Evolutionary conservation across 1,139 yeast genomes (phyloP), one percentile per base, ranked within the genome.

Genomic region (Suhomyces bokatorum): DNA sequence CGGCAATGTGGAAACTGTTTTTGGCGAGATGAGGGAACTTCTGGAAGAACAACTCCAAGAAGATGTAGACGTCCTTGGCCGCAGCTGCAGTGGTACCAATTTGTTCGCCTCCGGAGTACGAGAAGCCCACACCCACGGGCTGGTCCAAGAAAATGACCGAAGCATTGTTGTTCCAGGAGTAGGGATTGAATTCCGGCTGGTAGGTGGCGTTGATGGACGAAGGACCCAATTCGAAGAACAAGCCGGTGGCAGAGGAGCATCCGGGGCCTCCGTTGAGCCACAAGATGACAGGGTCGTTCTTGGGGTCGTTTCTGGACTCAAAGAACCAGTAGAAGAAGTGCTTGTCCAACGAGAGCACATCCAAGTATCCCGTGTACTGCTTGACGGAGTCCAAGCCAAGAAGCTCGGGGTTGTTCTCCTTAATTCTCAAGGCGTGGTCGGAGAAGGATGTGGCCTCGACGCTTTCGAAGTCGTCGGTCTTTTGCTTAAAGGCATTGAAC

Each of bases 201-300:
- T 79, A 59, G 39, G 78, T 71, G 16, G 69, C 67, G 37, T 71
- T 70, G 49, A 83, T 73, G 13, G 78, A 64, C 2, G 87, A 72
- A 9, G 88, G 87, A 2, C 90, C 89, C 53, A 82, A 66, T 57
- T 83, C 89, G 55, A 83, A 83, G 56, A 83, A 73, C 44, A 82
- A 65, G 6, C 89, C 89, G 6, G 87, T 80, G 58, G 81, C 63
- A 9, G 87, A 81, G 3, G 87, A 81, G 59, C 89, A 83, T 5
- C 89, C 89, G 13, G 90, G 89, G 4, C 89, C 89, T 45, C 89
- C 89, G 54, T 84, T 84, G 56, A 84, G 69, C 89, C 89, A 83
- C 47, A 84, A 67, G 44, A 84, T 72, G 17, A 83, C 76, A 0
- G 88, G 88, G 62, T 83, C 85, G 26, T 47, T 59, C 39, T 47